Evolutionary conservation across 2,329 filamentous ascomycete genomes (phyloP).

Genomic region (Chlorencoelia australis): DNA sequence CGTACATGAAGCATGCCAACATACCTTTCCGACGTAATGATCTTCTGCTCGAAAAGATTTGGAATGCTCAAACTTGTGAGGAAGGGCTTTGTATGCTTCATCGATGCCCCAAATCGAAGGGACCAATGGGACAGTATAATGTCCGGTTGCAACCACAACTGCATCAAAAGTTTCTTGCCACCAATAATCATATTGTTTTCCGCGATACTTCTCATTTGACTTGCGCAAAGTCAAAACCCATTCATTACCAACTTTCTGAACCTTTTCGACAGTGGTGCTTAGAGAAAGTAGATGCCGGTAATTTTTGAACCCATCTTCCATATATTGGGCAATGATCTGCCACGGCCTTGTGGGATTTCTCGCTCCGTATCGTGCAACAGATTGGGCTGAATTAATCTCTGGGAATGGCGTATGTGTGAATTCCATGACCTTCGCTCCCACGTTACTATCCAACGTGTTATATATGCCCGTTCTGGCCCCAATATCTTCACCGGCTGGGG

Average conservation of each 20-base stretch:
- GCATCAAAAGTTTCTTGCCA: slow-evolving; percentile 55
- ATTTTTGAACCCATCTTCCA: too few relatives aligned
- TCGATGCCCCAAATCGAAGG: slow-evolving; percentile 51
- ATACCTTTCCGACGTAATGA: slow-evolving; percentile 36
- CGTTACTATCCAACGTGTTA: too few relatives aligned
- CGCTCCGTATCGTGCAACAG: slow-evolving; percentile 42
- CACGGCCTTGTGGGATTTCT: slow-evolving; percentile 43
- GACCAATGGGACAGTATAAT: slow-evolving; percentile 53
- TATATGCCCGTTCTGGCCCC: too few relatives aligned
- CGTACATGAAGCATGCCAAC: too few relatives aligned
- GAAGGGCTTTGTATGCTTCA: slow-evolving; percentile 43
- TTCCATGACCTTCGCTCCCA: slow-evolving; percentile 45
- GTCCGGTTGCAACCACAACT: slow-evolving; percentile 54
- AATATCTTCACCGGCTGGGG: too few relatives aligned
- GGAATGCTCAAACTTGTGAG: slow-evolving; percentile 49
- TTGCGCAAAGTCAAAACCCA: slow-evolving; percentile 43
- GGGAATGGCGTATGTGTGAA: slow-evolving; percentile 46
- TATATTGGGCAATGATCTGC: too few relatives aligned
- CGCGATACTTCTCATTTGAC: slow-evolving; percentile 17
- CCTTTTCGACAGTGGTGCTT: slow-evolving; percentile 51
- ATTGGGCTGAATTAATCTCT: slow-evolving; percentile 29
- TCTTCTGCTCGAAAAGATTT: slow-evolving; percentile 60
- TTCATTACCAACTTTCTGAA: slow-evolving; percentile 35
- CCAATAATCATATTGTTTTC: slow-evolving; percentile 41
- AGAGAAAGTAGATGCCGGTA: too few relatives aligned